These are phyloP conservation scores for Trichoderma gamsii DNA, from an alignment of 495 filamentous ascomycete species.

Conservation along the genomic window DNA sequence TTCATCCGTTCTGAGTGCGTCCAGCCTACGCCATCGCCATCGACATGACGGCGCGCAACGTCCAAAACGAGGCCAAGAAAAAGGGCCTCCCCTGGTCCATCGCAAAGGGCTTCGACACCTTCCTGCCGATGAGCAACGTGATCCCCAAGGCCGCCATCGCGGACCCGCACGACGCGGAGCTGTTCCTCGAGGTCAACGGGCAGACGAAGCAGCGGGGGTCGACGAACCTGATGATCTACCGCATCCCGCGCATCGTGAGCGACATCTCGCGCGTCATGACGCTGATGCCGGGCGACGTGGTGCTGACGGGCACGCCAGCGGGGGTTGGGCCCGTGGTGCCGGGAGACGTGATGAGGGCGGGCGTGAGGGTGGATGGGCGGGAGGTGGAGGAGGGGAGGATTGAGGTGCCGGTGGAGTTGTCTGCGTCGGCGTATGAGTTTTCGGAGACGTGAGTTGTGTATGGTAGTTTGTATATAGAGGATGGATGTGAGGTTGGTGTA, in stretches of 20 bases:
- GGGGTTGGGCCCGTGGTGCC: conserved; percentile 80
- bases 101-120: conserved; percentile 95
- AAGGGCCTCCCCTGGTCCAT: conserved; percentile 96
- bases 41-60: conserved; percentile 90
- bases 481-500: neutral
- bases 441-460: conserved; percentile 49
- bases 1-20: neutral
- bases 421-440: conserved; percentile 48
- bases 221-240: conserved; percentile 86
- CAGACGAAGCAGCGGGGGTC: conserved; percentile 72
- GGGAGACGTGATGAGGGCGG: conserved; percentile 85
- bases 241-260: conserved; percentile 75
- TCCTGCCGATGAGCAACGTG: conserved; percentile 73
- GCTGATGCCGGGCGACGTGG: conserved; percentile 82
- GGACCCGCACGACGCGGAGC: conserved; percentile 79
- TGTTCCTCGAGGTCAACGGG: conserved; percentile 75
- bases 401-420: conserved; percentile 74
- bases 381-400: conserved; percentile 83
- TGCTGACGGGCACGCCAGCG: conserved; percentile 94
- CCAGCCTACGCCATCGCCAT: conserved; percentile 77
- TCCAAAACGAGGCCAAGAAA: conserved; percentile 92
- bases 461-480: neutral
- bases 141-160: conserved; percentile 73
- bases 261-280: conserved; percentile 95
- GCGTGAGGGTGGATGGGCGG: conserved; percentile 72